Conservation (phyloP, 768 basidiomycete genomes). For the Leucocoprinus sp. region DNA sequence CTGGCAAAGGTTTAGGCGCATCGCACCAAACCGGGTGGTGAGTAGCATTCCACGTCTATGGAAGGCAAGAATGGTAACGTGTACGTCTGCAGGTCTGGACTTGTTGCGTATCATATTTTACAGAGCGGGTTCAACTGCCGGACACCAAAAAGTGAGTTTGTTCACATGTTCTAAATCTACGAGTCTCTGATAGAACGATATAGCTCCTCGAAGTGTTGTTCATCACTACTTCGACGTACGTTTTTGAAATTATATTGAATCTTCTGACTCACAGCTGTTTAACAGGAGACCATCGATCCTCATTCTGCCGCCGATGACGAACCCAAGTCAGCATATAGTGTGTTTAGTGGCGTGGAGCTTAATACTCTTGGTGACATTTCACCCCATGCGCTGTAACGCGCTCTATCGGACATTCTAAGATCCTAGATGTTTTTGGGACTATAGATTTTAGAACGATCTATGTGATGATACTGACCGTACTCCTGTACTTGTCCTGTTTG, state of each 20-base stretch:
- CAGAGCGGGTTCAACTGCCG: conserved; percentile 87
- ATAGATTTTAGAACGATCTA: too few species aligned
- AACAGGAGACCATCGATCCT: conserved; percentile 65
- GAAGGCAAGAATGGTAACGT: not conserved
- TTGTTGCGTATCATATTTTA: conserved; percentile 86
- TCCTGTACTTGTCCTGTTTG: too few species aligned
- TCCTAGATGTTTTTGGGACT: not conserved
- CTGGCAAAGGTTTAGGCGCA: conserved; percentile 87
- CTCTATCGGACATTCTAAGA: not conserved
- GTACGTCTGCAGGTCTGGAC: conserved; percentile 48
- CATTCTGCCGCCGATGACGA: conserved; percentile 73
- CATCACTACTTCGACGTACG: conserved; percentile 92
- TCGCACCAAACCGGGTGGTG: conserved; percentile 95
- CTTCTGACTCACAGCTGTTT: not conserved
- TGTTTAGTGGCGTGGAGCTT: conserved; percentile 46
- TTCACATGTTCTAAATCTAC: not conserved
- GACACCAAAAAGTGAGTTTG: conserved; percentile 79
- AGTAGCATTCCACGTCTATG: not conserved
- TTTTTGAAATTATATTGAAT: conserved; percentile 12
- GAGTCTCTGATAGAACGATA: not conserved
- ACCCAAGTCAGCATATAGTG: conserved; percentile 51
- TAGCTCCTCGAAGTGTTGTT: conserved; percentile 81
- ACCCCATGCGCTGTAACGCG: conserved; percentile 54
- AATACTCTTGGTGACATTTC: conserved; percentile 62
- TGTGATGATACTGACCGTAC: too few species aligned